These are phyloP conservation scores for Gossypium ekmanianum DNA, from an alignment of 345 rosid genomes.

Conservation along the genomic window DNA sequence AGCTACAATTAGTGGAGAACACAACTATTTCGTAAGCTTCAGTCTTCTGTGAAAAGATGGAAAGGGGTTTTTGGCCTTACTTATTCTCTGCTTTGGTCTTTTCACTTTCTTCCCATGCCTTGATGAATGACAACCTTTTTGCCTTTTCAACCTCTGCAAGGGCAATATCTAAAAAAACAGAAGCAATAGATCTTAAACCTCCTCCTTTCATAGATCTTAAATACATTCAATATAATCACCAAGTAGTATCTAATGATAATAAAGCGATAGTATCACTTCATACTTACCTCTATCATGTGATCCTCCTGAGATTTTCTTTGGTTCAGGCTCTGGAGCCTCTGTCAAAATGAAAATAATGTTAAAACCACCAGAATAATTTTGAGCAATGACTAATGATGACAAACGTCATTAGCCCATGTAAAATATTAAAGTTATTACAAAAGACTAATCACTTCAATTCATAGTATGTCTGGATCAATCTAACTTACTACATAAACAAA, in stretches of 20 bases:
- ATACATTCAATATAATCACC: neutral
- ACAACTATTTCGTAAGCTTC: neutral
- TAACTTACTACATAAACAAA: neutral
- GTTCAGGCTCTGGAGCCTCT: conserved; percentile 53
- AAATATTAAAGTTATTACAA: neutral
- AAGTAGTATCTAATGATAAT: neutral
- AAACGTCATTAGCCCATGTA: neutral
- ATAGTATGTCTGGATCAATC: neutral
- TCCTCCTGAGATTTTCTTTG: conserved; percentile 54
- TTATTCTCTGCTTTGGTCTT: conserved; percentile 79
- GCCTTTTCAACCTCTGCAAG: conserved; percentile 79
- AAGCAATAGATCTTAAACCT: neutral
- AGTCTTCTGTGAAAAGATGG: neutral
- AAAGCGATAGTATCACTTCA: neutral
- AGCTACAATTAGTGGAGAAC: neutral
- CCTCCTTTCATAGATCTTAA: neutral
- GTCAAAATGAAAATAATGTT: conserved; percentile 17
- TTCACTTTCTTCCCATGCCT: conserved; percentile 94
- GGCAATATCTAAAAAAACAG: conserved; percentile 56
- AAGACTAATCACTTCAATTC: neutral
- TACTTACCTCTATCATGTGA: conserved; percentile 65
- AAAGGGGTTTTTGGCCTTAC: conserved; percentile 33
- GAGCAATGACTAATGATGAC: neutral
- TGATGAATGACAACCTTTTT: conserved; percentile 54
- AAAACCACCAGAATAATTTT: neutral